Percentiles rank a stretch among this genome's conserved stretches.
phyloP scores from a whole-genome alignment of 805 yeast species.

The Wickerhamiella domercqiae region DNA sequence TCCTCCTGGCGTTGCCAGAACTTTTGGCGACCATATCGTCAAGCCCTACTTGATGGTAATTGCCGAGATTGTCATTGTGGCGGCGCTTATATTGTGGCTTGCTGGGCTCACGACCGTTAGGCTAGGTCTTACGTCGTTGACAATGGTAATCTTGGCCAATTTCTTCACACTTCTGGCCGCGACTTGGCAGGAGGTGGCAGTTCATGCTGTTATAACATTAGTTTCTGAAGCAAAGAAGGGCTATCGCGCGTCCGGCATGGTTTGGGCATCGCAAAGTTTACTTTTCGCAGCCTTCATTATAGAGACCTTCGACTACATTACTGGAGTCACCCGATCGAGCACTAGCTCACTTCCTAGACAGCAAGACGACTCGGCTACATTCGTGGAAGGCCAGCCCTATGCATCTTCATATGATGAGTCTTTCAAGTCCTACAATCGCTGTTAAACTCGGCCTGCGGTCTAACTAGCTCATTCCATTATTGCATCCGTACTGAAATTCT shows the following conservation, averaged over 20 bases:
- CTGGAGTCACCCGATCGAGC: too few species aligned
- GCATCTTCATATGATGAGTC: too few species aligned
- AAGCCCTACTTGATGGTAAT: conserved; percentile 14
- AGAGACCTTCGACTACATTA: conserved; percentile 1
- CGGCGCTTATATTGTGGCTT: conserved; percentile 1
- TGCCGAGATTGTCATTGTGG: conserved; percentile 1
- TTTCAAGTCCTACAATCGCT: too few species aligned
- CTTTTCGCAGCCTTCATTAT: conserved; percentile 2
- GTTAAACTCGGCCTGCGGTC: too few species aligned
- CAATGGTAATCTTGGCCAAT: conserved; percentile 2
- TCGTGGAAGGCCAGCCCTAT: conserved; percentile 1
- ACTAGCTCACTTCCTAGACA: too few species aligned
- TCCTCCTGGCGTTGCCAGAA: conserved; percentile 4
- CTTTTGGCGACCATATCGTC: conserved; percentile 8
- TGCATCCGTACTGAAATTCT: background rate
- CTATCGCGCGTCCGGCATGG: conserved; percentile 11
- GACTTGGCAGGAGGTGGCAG: conserved; percentile 17
- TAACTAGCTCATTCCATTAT: too few species aligned
- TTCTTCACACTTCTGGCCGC: conserved; percentile 8
- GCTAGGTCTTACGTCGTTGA: background rate
- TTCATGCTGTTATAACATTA: conserved; percentile 11
- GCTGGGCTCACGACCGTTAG: background rate
- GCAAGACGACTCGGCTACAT: background rate
- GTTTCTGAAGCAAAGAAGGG: conserved; percentile 8
- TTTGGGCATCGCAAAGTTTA: conserved; percentile 11